Conservation (phyloP, 352 stramenopile genomes). For the Globisporangium camurandrum region DNA sequence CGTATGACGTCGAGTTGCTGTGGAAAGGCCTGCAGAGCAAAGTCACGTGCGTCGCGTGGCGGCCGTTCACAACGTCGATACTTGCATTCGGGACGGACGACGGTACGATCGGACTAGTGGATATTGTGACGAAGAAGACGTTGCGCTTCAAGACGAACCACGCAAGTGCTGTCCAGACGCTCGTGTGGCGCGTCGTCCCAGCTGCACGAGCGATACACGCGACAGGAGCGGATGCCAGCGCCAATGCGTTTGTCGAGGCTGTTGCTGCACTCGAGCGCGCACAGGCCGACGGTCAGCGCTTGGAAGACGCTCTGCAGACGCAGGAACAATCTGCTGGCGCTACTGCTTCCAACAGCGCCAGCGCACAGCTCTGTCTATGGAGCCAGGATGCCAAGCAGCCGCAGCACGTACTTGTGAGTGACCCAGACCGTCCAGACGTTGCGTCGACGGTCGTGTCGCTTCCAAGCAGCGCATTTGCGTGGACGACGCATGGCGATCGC, state of each 20-base stretch:
- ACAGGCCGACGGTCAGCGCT: slow-evolving; percentile 30
- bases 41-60: slow-evolving; percentile 56
- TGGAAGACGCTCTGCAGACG: slow-evolving; percentile 37
- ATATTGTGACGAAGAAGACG: slow-evolving; percentile 44
- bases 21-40: slow-evolving; percentile 81
- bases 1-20: slow-evolving; percentile 37
- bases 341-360: not conserved
- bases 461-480: slow-evolving; percentile 21
- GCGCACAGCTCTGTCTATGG: slow-evolving; percentile 25
- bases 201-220: not conserved
- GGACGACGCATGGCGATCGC: slow-evolving; percentile 14
- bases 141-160: slow-evolving; percentile 42
- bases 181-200: slow-evolving; percentile 33
- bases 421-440: slow-evolving; percentile 20
- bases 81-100: slow-evolving; percentile 73
- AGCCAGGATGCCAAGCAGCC: slow-evolving; percentile 27
- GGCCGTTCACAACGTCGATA: slow-evolving; percentile 38
- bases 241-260: slow-evolving; percentile 28
- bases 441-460: slow-evolving; percentile 17
- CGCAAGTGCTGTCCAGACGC: slow-evolving; percentile 21
- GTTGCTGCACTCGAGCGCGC: slow-evolving; percentile 45
- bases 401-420: slow-evolving; percentile 29
- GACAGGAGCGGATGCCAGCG: not conserved
- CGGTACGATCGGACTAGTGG: slow-evolving; percentile 49
- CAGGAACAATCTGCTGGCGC: slow-evolving; percentile 12